Evolutionary conservation across 805 yeast genomes (phyloP).

Genomic region (Candida namnaoensis): DNA sequence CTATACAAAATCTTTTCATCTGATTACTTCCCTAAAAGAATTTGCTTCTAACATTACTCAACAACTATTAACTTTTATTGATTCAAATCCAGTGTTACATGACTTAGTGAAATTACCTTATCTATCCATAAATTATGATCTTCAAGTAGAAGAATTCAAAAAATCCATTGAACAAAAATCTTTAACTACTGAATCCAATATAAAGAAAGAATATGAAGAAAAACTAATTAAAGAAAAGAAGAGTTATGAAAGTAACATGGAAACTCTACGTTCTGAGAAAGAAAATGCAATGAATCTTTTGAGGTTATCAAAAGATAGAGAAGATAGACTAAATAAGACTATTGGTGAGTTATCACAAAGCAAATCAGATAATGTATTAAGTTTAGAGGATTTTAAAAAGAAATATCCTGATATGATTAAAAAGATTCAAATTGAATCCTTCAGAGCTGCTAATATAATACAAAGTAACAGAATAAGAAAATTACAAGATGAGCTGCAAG

Average conservation of each 20-base stretch:
- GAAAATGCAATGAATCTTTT: not conserved
- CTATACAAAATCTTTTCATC: no score
- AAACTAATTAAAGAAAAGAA: not conserved
- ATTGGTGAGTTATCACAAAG: not conserved
- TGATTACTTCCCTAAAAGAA: not conserved
- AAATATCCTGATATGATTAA: no score
- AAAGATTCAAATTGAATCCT: no score
- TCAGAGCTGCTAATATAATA: no score
- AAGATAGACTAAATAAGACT: not conserved
- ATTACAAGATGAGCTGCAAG: no score
- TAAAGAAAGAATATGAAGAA: not conserved
- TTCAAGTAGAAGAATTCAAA: not conserved
- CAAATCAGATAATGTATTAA: no score
- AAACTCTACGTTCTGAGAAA: not conserved
- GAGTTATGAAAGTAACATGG: slow-evolving; percentile 1
- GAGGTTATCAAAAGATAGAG: not conserved
- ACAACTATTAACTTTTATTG: not conserved
- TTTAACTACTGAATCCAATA: not conserved
- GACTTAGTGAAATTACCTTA: not conserved
- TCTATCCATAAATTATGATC: slow-evolving; percentile 6
- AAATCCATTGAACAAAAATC: not conserved
- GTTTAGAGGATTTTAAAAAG: no score
- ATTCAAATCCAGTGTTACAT: not conserved
- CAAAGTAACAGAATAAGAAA: no score
- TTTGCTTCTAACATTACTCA: not conserved